Evolutionary conservation across 2,329 filamentous ascomycete species (phyloP).

Genomic region (Diaporthe caulivora): DNA sequence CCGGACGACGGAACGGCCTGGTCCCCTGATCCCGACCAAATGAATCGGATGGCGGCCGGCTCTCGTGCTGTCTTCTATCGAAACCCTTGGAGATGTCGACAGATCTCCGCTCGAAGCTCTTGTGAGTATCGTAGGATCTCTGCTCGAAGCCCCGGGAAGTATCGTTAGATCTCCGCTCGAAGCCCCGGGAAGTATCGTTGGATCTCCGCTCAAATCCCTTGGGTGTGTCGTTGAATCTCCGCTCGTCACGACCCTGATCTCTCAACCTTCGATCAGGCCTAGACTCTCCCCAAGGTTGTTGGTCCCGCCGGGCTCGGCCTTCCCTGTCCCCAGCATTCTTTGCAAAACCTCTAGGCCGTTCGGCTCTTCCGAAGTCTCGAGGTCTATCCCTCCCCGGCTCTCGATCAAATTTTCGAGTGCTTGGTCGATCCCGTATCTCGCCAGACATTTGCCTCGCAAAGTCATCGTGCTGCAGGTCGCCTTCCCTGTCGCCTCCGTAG

Average conservation of each 20-base stretch:
- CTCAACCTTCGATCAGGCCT: not conserved
- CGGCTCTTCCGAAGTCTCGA: not conserved
- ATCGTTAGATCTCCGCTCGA: not conserved
- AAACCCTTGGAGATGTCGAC: not conserved
- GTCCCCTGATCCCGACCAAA: not conserved
- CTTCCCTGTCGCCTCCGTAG: conserved; percentile 1
- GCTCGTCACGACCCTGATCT: not conserved
- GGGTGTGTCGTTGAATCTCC: not conserved
- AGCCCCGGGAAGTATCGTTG: not conserved
- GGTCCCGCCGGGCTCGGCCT: not conserved
- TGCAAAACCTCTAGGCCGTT: not conserved
- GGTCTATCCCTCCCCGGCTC: not conserved
- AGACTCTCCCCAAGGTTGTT: not conserved
- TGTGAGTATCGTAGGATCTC: too few species aligned
- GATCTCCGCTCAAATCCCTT: not conserved
- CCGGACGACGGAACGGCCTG: not conserved
- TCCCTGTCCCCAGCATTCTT: not conserved
- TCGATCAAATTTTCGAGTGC: not conserved
- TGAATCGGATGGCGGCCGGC: not conserved
- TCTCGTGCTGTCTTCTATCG: not conserved
- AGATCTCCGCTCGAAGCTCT: too few species aligned
- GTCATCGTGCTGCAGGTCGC: conserved; percentile 38
- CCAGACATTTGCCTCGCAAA: conserved; percentile 35
- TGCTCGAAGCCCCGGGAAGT: too few species aligned
- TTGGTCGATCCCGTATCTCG: conserved; percentile 3